Conservation (phyloP, 2,329 filamentous ascomycete species). For the Fusarium concolor region DNA sequence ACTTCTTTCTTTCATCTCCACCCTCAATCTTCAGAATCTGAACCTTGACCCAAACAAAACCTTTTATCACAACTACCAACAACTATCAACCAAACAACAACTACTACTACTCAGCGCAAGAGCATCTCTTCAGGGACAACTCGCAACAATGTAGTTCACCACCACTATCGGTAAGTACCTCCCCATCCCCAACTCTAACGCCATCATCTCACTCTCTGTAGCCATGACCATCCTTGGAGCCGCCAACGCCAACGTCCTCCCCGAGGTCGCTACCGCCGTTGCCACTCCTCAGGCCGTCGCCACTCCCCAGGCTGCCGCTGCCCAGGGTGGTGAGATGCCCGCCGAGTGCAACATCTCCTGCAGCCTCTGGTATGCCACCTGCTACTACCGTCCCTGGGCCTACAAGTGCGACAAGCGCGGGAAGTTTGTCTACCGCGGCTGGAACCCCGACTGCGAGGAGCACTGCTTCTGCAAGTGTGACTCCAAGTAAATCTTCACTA, state of each 20-base stretch:
- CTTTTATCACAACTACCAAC: neutral
- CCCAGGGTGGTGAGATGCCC: neutral
- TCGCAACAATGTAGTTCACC: constrained; percentile 3
- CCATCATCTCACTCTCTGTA: neutral
- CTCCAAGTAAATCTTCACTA: neutral
- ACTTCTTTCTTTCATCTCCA: neutral
- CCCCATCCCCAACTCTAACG: neutral
- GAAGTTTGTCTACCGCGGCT: neutral
- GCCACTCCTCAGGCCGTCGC: neutral
- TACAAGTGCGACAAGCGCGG: constrained; percentile 14
- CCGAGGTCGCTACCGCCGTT: neutral
- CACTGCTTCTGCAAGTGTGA: constrained; percentile 20
- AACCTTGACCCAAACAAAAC: neutral
- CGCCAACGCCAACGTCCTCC: neutral
- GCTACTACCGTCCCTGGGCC: constrained; percentile 16
- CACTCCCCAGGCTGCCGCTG: neutral
- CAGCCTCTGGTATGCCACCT: constrained; percentile 4
- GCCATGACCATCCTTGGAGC: constrained; percentile 8
- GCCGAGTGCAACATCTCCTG: constrained; percentile 2
- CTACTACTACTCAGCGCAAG: rapidly evolving
- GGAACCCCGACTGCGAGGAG: constrained; percentile 18
- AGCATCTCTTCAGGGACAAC: neutral
- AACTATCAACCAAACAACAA: neutral
- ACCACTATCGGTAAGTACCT: neutral
- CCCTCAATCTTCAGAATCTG: neutral